These are phyloP conservation scores for Trichosporon asahii DNA, from an alignment of 1,284 basidiomycete species.

Conservation along the genomic window DNA sequence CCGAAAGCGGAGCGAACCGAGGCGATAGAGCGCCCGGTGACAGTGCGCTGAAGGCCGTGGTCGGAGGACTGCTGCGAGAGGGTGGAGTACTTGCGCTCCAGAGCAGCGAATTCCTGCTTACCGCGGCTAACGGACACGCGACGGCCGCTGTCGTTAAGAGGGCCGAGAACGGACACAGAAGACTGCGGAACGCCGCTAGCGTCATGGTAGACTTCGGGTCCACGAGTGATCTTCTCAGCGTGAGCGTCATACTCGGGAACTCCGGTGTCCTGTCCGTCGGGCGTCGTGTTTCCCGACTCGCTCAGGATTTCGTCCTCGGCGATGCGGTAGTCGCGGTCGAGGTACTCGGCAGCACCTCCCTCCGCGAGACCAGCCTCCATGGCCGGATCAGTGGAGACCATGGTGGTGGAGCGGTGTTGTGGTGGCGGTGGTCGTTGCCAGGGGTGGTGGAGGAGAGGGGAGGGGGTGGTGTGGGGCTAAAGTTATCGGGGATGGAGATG, in stretches of 20 bases:
- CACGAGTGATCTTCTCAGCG: not conserved
- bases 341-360: not conserved
- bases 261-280: not conserved
- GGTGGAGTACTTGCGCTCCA: constrained; percentile 44
- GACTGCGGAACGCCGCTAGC: constrained; percentile 1
- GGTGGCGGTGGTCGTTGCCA: not conserved
- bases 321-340: not conserved
- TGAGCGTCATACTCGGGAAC: not conserved
- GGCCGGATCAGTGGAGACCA: constrained; percentile 1
- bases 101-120: constrained; percentile 44
- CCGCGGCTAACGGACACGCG: constrained; percentile 40
- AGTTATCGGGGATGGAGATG: not conserved
- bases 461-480: not conserved
- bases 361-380: constrained; percentile 4
- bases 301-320: not conserved
- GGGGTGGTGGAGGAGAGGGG: not conserved
- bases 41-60: constrained; percentile 29
- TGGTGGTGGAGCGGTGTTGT: not conserved
- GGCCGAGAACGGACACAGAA: constrained; percentile 34
- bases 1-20: constrained; percentile 22
- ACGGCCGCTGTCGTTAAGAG: constrained; percentile 30
- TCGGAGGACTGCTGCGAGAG: constrained; percentile 40
- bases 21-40: constrained; percentile 27
- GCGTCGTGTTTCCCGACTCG: not conserved
- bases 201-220: constrained; percentile 10